Conservation (phyloP, 345 rosid species). For the Gossypium longicalyx region DNA sequence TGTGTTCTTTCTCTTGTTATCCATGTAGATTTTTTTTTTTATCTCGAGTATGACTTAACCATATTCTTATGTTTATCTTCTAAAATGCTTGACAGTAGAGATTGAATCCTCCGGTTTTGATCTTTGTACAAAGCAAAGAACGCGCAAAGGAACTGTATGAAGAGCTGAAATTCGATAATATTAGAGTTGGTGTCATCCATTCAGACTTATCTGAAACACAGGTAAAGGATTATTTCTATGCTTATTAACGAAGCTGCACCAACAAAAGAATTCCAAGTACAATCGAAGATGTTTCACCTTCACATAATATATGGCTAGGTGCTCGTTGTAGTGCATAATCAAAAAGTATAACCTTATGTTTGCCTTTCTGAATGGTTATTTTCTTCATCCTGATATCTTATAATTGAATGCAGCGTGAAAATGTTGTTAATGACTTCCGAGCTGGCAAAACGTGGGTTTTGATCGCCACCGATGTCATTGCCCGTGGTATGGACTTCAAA, state of each 20-base stretch:
- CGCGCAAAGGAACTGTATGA: constrained; percentile 81
- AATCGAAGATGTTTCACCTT: background rate
- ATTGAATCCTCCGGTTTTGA: constrained; percentile 84
- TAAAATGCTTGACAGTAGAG: constrained; percentile 56
- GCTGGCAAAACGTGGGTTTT: constrained; percentile 87
- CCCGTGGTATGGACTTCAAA: constrained; percentile 98
- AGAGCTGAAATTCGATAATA: constrained; percentile 68
- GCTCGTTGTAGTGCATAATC: background rate
- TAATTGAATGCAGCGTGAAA: constrained; percentile 56
- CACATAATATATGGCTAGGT: background rate
- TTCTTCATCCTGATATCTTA: constrained; percentile 6
- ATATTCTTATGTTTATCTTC: constrained; percentile 14
- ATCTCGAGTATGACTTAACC: constrained; percentile 19
- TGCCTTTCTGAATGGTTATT: background rate
- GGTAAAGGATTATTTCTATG: constrained; percentile 40
- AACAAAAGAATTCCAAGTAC: background rate
- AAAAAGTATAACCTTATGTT: background rate
- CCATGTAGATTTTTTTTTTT: background rate
- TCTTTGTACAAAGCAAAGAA: constrained; percentile 88
- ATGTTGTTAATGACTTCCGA: constrained; percentile 76
- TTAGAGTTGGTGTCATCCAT: constrained; percentile 78
- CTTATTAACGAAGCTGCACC: background rate
- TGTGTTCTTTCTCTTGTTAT: background rate
- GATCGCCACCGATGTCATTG: constrained; percentile 92
- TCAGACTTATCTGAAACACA: constrained; percentile 68